phyloP scores from a whole-genome alignment of 2,329 filamentous ascomycete genomes.

The Aureobasidium musti region DNA sequence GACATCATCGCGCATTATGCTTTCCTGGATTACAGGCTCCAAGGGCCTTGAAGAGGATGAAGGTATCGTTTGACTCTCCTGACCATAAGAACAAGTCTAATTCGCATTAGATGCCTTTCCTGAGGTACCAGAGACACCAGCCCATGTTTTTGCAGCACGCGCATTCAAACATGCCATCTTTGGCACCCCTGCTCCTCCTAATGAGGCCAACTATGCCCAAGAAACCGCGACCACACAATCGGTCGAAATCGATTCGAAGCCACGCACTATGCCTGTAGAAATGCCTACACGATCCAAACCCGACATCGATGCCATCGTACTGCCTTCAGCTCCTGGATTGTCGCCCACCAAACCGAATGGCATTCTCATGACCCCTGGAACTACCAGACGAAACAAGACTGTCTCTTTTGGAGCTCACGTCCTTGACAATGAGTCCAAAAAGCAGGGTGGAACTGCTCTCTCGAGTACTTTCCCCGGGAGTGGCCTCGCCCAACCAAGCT shows the following conservation, averaged over 20 bases:
- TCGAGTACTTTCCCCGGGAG: conserved; percentile 51
- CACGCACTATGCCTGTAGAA: conserved; percentile 7
- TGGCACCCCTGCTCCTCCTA: conserved; percentile 60
- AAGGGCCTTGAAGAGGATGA: conserved; percentile 15
- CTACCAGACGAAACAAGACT: conserved; percentile 57
- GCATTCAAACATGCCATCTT: conserved; percentile 67
- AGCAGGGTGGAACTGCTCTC: conserved; percentile 47
- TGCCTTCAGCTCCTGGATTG: conserved; percentile 3
- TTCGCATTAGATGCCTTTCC: conserved; percentile 34
- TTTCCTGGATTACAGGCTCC: conserved; percentile 32
- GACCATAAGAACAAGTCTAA: not conserved
- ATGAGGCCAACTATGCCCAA: conserved; percentile 38
- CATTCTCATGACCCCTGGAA: conserved; percentile 65
- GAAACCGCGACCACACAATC: not conserved
- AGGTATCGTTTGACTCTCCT: not conserved
- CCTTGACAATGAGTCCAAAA: conserved; percentile 58
- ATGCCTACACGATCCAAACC: not conserved
- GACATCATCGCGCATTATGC: conserved; percentile 27
- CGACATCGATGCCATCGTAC: not conserved
- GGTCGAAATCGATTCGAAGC: conserved; percentile 6
- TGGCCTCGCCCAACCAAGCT: conserved; percentile 28
- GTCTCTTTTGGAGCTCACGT: conserved; percentile 62
- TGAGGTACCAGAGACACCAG: conserved; percentile 64
- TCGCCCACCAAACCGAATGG: conserved; percentile 55
- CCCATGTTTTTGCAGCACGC: conserved; percentile 66